Conservation (phyloP, 1,284 basidiomycete species). For the Moesziomyces sp. region DNA sequence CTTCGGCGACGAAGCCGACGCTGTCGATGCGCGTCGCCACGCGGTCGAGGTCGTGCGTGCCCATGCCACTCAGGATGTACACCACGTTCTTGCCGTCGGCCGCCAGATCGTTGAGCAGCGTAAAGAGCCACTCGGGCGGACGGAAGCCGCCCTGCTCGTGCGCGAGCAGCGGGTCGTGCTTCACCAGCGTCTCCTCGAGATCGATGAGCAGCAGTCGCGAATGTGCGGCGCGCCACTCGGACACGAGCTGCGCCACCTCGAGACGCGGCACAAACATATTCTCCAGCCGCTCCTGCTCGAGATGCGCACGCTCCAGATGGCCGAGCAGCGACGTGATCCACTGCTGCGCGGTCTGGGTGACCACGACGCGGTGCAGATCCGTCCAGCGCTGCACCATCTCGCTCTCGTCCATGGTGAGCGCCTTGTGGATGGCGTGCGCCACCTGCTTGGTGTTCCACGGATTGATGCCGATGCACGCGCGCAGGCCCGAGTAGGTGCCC, state of each 20-base stretch:
- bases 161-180: constrained; percentile 55
- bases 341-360: constrained; percentile 85
- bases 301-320: constrained; percentile 62
- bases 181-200: constrained; percentile 81
- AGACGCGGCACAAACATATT: constrained; percentile 63
- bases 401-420: constrained; percentile 79
- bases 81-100: constrained; percentile 79
- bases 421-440: constrained; percentile 78
- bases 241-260: constrained; percentile 65
- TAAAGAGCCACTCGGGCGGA: constrained; percentile 73
- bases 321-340: constrained; percentile 82
- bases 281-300: constrained; percentile 59
- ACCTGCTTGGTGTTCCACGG: constrained; percentile 70
- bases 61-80: constrained; percentile 82
- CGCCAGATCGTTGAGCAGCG: constrained; percentile 74
- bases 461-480: constrained; percentile 84
- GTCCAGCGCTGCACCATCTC: constrained; percentile 82
- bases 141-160: constrained; percentile 70
- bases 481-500: constrained; percentile 85
- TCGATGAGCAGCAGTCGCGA: constrained; percentile 80
- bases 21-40: constrained; percentile 75
- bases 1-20: constrained; percentile 85
- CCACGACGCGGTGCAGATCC: constrained; percentile 85
- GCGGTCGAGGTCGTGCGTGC: constrained; percentile 73
- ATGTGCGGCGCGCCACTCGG: constrained; percentile 70